Percentiles rank a stretch among this genome's conserved stretches.
phyloP scores from a whole-genome alignment of 108 stramenopile genomes.

The Discostella pseudostelligera region DNA sequence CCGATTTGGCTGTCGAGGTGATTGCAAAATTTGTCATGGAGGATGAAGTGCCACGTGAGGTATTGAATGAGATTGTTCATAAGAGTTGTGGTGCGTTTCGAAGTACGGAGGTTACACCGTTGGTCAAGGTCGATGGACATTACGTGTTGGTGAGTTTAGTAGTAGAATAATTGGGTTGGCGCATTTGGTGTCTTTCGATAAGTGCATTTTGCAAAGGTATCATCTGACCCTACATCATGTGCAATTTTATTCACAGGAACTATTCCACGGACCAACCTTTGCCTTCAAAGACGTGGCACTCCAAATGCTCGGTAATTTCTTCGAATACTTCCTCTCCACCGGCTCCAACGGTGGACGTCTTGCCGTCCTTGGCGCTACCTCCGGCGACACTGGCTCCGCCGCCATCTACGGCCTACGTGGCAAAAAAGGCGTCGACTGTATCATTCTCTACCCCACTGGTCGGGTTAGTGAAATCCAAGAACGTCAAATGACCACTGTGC shows the following conservation, averaged over 20 bases:
- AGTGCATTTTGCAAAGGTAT: too few species aligned
- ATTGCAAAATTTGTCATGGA: slow-evolving; percentile 91
- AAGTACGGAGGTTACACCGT: slow-evolving; percentile 86
- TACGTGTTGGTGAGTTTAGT: slow-evolving; percentile 70
- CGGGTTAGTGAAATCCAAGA: slow-evolving; percentile 95
- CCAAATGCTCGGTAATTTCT: slow-evolving; percentile 98
- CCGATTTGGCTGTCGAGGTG: slow-evolving; percentile 86
- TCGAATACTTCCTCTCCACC: slow-evolving; percentile 96
- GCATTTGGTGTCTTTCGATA: not conserved
- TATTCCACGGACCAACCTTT: slow-evolving; percentile 99
- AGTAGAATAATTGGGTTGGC: not conserved
- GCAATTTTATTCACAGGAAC: slow-evolving; percentile 64
- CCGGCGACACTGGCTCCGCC: slow-evolving; percentile 94
- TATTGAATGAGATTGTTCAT: slow-evolving; percentile 84
- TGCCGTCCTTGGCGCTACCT: slow-evolving; percentile 93
- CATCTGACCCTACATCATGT: not conserved
- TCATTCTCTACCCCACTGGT: slow-evolving; percentile 97
- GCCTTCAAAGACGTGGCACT: slow-evolving; percentile 99
- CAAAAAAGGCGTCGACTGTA: slow-evolving; percentile 94
- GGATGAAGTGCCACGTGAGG: slow-evolving; percentile 86
- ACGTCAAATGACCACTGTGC: slow-evolving; percentile 97
- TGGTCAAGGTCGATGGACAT: slow-evolving; percentile 78
- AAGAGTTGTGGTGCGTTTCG: slow-evolving; percentile 90
- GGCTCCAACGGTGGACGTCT: slow-evolving; percentile 86
- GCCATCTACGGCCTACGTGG: slow-evolving; percentile 98